These are phyloP conservation scores for Metarhizium sp. DNA, from an alignment of 2,329 filamentous ascomycete genomes.

Conservation along the genomic window DNA sequence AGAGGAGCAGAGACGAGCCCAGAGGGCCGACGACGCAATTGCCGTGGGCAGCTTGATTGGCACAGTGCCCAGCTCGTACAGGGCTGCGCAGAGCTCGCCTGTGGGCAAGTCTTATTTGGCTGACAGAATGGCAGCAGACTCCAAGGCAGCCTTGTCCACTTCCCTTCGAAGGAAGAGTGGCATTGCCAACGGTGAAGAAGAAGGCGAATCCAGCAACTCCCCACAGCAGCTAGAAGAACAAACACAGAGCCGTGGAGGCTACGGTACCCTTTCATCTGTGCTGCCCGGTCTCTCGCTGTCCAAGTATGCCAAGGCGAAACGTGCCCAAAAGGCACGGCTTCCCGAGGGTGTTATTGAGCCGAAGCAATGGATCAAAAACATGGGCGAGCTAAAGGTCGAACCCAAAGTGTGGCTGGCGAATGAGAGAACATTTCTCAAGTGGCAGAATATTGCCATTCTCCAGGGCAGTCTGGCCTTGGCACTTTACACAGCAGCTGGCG, in stretches of 20 bases:
- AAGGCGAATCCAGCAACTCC: slow-evolving; percentile 23
- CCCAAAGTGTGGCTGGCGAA: slow-evolving; percentile 99
- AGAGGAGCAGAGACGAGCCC: slow-evolving; percentile 75
- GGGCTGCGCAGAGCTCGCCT: slow-evolving; percentile 55
- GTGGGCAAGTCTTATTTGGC: slow-evolving; percentile 55
- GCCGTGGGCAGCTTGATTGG: slow-evolving; percentile 84
- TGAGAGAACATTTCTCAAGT: slow-evolving; percentile 96
- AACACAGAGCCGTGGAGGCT: slow-evolving; percentile 23
- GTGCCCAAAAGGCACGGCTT: slow-evolving; percentile 44
- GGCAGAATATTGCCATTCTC: slow-evolving; percentile 90
- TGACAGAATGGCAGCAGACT: slow-evolving; percentile 42
- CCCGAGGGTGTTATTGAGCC: slow-evolving; percentile 87
- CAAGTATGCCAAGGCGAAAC: slow-evolving; percentile 56
- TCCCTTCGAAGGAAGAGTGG: slow-evolving; percentile 16
- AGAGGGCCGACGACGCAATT: slow-evolving; percentile 75
- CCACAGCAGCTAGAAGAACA: slow-evolving; percentile 23
- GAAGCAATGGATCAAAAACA: slow-evolving; percentile 85
- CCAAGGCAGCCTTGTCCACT: slow-evolving; percentile 21
- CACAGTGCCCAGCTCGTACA: slow-evolving; percentile 42
- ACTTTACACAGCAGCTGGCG: slow-evolving; percentile 79
- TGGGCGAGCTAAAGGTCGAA: slow-evolving; percentile 84
- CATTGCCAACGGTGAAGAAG: slow-evolving; percentile 21
- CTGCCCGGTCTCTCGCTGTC: slow-evolving; percentile 77
- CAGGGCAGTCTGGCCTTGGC: slow-evolving; percentile 76
- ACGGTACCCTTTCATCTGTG: slow-evolving; percentile 57